Conservation (phyloP, 176 grass and related monocot species). For the Musa beccarii region DNA sequence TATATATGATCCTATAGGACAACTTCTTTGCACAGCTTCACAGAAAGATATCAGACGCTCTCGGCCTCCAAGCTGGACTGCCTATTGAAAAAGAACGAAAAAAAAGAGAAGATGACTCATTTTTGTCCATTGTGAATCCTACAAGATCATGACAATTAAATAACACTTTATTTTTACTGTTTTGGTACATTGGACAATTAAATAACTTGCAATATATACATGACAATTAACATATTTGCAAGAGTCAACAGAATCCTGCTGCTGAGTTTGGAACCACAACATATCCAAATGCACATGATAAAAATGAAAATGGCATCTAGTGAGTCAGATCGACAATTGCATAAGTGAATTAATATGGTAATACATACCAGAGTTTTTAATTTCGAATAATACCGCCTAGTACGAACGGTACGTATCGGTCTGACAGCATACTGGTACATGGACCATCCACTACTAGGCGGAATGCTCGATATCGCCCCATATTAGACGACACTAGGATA, state of each 20-base stretch:
- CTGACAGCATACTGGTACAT: too few species aligned
- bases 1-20: slow-evolving; percentile 79
- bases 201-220: too few species aligned
- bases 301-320: not conserved
- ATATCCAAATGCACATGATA: not conserved
- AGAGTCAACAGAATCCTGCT: not conserved
- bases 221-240: too few species aligned
- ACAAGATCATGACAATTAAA: not conserved
- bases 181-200: too few species aligned
- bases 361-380: too few species aligned
- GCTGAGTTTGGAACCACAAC: not conserved
- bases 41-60: slow-evolving; percentile 81
- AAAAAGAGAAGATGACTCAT: not conserved
- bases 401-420: too few species aligned
- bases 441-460: too few species aligned
- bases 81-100: slow-evolving; percentile 30
- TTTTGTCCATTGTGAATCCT: not conserved
- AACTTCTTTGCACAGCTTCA: slow-evolving; percentile 82
- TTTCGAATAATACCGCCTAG: too few species aligned
- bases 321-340: not conserved
- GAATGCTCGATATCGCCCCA: too few species aligned
- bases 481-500: too few species aligned
- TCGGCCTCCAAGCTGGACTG: slow-evolving; percentile 66
- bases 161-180: too few species aligned
- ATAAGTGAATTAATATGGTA: not conserved